A percentile compares a stretch with the other conserved stretches of the same genome.
Evolutionary conservation across 345 rosid genomes (phyloP).

Genomic region (Gossypium rotundifolium): DNA sequence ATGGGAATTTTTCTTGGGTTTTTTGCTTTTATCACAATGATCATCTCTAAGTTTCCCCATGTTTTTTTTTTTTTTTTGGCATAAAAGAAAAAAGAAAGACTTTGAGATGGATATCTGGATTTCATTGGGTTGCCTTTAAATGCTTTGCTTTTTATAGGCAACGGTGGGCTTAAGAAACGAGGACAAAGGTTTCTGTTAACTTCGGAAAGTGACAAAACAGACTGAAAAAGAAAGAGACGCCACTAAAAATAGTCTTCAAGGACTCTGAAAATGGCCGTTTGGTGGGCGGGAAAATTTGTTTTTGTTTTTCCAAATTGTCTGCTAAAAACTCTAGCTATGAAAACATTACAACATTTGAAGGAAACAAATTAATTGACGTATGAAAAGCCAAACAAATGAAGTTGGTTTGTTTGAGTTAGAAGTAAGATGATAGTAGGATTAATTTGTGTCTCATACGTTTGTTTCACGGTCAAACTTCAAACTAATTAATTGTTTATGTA

Average conservation of each 20-base stretch:
- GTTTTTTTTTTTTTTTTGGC: background rate
- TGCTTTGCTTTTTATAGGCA: background rate
- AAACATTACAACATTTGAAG: background rate
- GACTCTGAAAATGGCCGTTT: background rate
- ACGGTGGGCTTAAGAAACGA: background rate
- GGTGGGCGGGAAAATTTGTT: background rate
- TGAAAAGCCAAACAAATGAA: background rate
- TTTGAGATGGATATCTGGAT: background rate
- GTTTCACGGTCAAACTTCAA: background rate
- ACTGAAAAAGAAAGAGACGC: background rate
- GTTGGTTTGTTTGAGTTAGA: background rate
- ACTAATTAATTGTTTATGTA: background rate
- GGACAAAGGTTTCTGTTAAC: background rate
- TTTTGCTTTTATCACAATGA: background rate
- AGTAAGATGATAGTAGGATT: background rate
- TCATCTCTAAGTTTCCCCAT: background rate
- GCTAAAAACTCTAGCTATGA: background rate
- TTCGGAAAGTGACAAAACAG: background rate
- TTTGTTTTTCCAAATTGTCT: background rate
- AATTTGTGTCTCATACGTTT: background rate
- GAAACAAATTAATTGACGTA: background rate
- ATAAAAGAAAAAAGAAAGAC: background rate
- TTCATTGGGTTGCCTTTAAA: background rate
- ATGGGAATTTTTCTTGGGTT: slow-evolving; percentile 3
- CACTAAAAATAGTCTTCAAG: background rate